phyloP scores from a whole-genome alignment of 2,329 filamentous ascomycete species.

The Magnaporthiopsis rhizophila region DNA sequence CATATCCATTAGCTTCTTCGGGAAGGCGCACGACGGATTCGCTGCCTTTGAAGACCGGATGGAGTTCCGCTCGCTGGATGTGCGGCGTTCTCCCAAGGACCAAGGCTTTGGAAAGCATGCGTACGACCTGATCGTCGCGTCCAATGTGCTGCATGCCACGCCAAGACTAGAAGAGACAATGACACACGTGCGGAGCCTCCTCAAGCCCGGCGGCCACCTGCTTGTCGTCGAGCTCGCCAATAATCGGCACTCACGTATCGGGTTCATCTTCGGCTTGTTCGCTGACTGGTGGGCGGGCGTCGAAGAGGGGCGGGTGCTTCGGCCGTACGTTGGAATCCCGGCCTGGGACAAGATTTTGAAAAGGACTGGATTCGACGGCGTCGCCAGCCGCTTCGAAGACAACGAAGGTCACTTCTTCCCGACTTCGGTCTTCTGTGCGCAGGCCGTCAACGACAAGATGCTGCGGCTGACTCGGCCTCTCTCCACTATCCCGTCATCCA shows the following conservation, averaged over 20 bases:
- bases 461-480: too few relatives aligned
- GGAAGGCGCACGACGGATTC: conserved; percentile 17
- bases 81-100: conserved; percentile 17
- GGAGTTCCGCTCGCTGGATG: conserved; percentile 12
- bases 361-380: too few relatives aligned
- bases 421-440: too few relatives aligned
- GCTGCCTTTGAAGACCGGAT: conserved; percentile 13
- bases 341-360: too few relatives aligned
- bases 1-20: conserved; percentile 8
- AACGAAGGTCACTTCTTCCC: too few relatives aligned
- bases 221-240: conserved; percentile 20
- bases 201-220: conserved; percentile 23
- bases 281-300: conserved; percentile 23
- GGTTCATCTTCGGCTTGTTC: conserved; percentile 22
- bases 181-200: conserved; percentile 18
- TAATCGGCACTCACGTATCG: conserved; percentile 19
- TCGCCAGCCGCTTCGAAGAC: too few relatives aligned
- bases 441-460: too few relatives aligned
- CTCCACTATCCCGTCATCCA: too few relatives aligned
- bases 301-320: too few relatives aligned
- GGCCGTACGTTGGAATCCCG: too few relatives aligned
- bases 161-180: conserved; percentile 17
- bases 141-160: conserved; percentile 22
- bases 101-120: conserved; percentile 21
- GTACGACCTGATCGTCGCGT: conserved; percentile 25